A percentile compares a stretch with the other conserved stretches of the same genome.
Evolutionary conservation across 1,284 basidiomycete genomes (phyloP).

Genomic region (Boletellus deceptivus): DNA sequence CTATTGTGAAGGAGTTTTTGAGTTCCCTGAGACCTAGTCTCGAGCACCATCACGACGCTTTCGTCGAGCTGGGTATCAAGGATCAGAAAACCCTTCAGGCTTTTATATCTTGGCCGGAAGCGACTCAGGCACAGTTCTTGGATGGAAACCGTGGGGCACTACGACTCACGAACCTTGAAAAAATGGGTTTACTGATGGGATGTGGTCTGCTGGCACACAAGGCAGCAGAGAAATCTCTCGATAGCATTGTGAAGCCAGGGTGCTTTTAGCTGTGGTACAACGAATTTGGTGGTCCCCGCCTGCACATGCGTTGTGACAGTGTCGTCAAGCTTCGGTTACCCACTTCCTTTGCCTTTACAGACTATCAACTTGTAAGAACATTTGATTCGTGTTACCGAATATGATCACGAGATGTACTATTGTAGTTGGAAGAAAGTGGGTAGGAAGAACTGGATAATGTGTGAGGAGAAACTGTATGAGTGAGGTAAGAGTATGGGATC

Average conservation of each 20-base stretch:
- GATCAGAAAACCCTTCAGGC: constrained; percentile 17
- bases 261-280: not conserved
- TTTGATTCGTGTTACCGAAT: constrained; percentile 23
- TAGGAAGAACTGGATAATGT: constrained; percentile 19
- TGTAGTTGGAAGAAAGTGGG: constrained; percentile 25
- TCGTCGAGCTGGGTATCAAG: constrained; percentile 24
- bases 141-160: constrained; percentile 10
- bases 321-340: constrained; percentile 2
- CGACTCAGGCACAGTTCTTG: constrained; percentile 17
- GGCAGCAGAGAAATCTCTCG: constrained; percentile 1
- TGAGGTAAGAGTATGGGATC: constrained; percentile 20
- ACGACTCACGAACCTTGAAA: constrained; percentile 24
- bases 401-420: constrained; percentile 26
- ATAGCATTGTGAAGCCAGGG: not conserved
- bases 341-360: constrained; percentile 4
- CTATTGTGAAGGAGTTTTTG: constrained; percentile 19
- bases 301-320: not conserved
- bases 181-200: constrained; percentile 12
- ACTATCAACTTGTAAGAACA: constrained; percentile 5
- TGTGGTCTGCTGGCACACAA: constrained; percentile 5
- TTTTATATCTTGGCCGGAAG: constrained; percentile 24
- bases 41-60: constrained; percentile 16
- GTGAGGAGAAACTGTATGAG: constrained; percentile 17
- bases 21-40: constrained; percentile 23
- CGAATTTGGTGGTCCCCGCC: not conserved